Base-by-base conservation (phyloP, 2,329 filamentous ascomycete genomes). In the Acrocalymma vagum region DNA sequence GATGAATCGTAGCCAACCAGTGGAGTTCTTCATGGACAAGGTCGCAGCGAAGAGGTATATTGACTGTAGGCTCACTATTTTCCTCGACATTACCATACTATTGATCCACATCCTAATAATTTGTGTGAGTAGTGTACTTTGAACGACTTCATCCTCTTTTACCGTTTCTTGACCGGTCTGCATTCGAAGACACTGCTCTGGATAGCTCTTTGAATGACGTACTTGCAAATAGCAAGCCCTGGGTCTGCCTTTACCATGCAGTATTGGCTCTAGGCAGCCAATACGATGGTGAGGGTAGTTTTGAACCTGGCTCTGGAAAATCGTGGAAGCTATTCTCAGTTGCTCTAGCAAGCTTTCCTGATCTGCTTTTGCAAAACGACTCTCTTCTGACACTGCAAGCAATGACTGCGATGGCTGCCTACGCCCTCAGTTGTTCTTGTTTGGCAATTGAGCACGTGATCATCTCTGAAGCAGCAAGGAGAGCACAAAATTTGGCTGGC, bases 251-350 rank as follows among this genome's bases (percentile, higher is more conserved):
- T 3, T 77, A 75, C 47, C 56, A 74, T 4, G 41, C 62, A 3
- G 48, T 66, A 1, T 52, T 75, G 4, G 72, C 72, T 3, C 42
- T 75, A 2, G 72, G 72, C 5, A 69, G 61, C 17, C 69, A 69
- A 36, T 65, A 70, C 18, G 51, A 58, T 10, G 59, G 59, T 16
- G 63, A 65, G 5, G 70, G 66, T 1, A 64, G 61, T 7, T 76
- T 73, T 30, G 65, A 73, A 33, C 69, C 70, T 0, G 68, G 68
- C 3, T 67, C 63, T 16, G 71, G 72, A 5, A 60, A 58, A 23
- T 57, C 70, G 0, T 76, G 73, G 73, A 63, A 62, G 7, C 53
- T 73, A 4, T 74, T 73, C 29, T 61, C 69, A 14, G 55, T 66
- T 2, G 61, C 72, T 4, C 57, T 75, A 4, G 58, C 61, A 5